Evolutionary conservation across 208 protist species (phyloP).

Genomic region (Naegleria fowleri): DNA sequence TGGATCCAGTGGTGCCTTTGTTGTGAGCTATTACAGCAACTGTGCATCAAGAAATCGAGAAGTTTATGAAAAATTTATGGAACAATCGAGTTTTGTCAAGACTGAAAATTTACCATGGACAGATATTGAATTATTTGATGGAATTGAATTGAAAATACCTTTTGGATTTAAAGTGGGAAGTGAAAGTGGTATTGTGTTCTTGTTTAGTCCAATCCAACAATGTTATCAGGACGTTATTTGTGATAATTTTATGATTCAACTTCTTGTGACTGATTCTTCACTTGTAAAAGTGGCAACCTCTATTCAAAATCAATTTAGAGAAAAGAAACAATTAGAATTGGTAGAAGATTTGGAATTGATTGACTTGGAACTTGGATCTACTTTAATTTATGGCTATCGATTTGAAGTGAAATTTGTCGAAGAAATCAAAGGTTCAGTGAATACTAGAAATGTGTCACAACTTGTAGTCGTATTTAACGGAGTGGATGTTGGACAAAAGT

Average conservation of each 20-base stretch:
- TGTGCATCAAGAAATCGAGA: not conserved
- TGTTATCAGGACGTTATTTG: constrained; percentile 1
- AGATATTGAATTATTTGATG: not conserved
- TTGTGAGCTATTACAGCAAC: not conserved
- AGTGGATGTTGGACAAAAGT: not conserved
- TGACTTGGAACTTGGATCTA: not conserved
- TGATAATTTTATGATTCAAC: constrained; percentile 12
- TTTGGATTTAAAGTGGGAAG: not conserved
- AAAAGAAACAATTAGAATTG: not conserved
- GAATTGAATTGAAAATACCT: not conserved
- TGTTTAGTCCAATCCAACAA: not conserved
- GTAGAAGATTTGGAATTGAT: not conserved
- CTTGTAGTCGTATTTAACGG: not conserved
- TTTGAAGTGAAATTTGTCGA: not conserved
- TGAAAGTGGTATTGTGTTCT: not conserved
- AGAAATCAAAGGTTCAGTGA: not conserved
- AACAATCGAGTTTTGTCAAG: not conserved
- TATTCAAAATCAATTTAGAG: constrained; percentile 1
- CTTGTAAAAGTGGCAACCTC: not conserved
- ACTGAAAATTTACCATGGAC: not conserved
- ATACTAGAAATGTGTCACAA: not conserved
- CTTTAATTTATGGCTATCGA: not conserved
- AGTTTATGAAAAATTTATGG: not conserved
- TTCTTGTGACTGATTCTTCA: not conserved
- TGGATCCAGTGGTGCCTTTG: not conserved